Conservation (phyloP, 75 land plant genomes). For the Adiantum capillusveneris region DNA sequence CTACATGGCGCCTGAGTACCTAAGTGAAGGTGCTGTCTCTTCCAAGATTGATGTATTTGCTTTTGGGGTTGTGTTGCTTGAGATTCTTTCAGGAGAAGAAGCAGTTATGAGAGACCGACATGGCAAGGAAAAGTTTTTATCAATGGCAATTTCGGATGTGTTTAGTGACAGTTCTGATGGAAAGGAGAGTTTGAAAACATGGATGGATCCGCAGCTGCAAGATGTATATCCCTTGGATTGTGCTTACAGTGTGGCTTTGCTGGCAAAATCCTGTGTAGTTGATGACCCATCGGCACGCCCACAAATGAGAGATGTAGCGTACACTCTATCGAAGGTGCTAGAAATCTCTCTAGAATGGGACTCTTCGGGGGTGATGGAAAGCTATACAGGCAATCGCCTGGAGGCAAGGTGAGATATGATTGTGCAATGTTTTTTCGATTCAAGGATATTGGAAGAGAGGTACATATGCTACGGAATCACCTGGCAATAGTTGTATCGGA, state of each 20-base stretch:
- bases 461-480: too few species aligned
- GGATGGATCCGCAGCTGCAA: constrained; percentile 41
- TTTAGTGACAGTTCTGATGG: constrained; percentile 18
- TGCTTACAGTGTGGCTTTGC: constrained; percentile 33
- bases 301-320: constrained; percentile 71
- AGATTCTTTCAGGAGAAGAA: constrained; percentile 65
- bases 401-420: constrained; percentile 21
- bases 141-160: constrained; percentile 19
- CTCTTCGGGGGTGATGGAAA: constrained; percentile 24
- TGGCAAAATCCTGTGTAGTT: constrained; percentile 55
- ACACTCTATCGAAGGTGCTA: constrained; percentile 54
- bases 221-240: constrained; percentile 38
- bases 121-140: constrained; percentile 38
- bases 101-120: constrained; percentile 25
- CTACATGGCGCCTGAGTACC: constrained; percentile 85
- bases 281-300: constrained; percentile 56
- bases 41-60: constrained; percentile 86
- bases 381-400: constrained; percentile 10
- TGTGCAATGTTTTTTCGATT: too few species aligned
- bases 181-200: constrained; percentile 36
- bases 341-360: constrained; percentile 44
- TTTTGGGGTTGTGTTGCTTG: constrained; percentile 80
- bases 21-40: constrained; percentile 63
- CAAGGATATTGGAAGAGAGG: too few species aligned
- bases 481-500: too few species aligned